Percentiles rank a stretch among this genome's conserved stretches.
Evolutionary conservation across 305 asterid species (phyloP).

Genomic region (Plantago coronopus): DNA sequence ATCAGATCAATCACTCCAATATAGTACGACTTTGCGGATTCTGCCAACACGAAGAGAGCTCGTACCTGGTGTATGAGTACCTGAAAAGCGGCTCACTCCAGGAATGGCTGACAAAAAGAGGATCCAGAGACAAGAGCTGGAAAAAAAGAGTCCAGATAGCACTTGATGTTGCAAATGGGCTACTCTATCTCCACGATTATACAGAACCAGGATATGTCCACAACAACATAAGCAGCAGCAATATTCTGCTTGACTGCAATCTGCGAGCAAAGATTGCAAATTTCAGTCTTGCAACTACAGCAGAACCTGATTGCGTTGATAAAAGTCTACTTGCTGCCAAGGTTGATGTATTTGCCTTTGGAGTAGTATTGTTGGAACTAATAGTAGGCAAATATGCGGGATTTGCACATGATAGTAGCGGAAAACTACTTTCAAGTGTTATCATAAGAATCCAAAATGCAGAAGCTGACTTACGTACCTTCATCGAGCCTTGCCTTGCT

Average conservation of each 20-base stretch:
- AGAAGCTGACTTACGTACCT: constrained; percentile 27
- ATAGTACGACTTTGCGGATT: constrained; percentile 49
- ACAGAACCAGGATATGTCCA: constrained; percentile 50
- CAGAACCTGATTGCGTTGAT: constrained; percentile 42
- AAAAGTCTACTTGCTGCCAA: constrained; percentile 36
- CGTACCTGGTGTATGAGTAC: constrained; percentile 52
- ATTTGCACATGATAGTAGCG: constrained; percentile 29
- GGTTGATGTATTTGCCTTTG: constrained; percentile 53
- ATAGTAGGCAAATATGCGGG: constrained; percentile 34
- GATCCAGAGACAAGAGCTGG: constrained; percentile 30
- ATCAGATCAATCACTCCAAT: constrained; percentile 57
- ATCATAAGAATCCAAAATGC: constrained; percentile 33
- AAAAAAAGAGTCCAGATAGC: constrained; percentile 38
- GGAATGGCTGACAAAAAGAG: constrained; percentile 42
- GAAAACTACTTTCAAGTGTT: constrained; percentile 31
- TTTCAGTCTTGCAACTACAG: constrained; percentile 46
- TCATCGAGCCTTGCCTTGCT: constrained; percentile 29
- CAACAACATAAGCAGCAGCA: constrained; percentile 43
- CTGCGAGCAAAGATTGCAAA: constrained; percentile 59
- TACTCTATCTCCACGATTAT: constrained; percentile 61
- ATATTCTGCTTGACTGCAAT: constrained; percentile 49
- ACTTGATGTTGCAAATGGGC: constrained; percentile 57
- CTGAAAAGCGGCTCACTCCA: constrained; percentile 56
- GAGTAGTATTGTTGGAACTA: constrained; percentile 52
- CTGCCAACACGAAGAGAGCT: constrained; percentile 36